A percentile compares a stretch with the other conserved stretches of the same genome.
Conservation (phyloP, 2,329 filamentous ascomycete species). For the Curvularia spicifera region DNA sequence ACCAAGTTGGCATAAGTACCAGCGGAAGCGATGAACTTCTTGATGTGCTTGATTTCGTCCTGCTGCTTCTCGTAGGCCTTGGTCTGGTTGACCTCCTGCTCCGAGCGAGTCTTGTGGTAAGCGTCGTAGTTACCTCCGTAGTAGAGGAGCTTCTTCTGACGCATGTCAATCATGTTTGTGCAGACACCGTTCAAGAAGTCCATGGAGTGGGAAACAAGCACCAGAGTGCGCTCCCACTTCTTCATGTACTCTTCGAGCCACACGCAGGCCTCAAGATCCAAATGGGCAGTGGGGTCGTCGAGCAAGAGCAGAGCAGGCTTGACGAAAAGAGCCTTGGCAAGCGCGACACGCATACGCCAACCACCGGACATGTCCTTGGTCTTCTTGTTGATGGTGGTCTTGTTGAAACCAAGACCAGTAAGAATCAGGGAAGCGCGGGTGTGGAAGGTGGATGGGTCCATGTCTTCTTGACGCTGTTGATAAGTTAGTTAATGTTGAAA, state of each 20-base stretch:
- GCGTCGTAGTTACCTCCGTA: slow-evolving; percentile 99
- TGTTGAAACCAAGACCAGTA: slow-evolving; percentile 99
- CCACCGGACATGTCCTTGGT: slow-evolving; percentile 99
- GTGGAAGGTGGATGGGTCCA: slow-evolving; percentile 97
- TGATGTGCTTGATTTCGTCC: slow-evolving; percentile 98
- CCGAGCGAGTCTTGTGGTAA: slow-evolving; percentile 87
- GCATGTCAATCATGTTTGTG: slow-evolving; percentile 98
- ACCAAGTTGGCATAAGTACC: slow-evolving; percentile 99
- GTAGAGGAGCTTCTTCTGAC: slow-evolving; percentile 85
- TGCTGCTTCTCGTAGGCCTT: slow-evolving; percentile 99
- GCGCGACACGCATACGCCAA: slow-evolving; percentile 99
- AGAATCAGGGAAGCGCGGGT: slow-evolving; percentile 95
- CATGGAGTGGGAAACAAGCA: slow-evolving; percentile 96
- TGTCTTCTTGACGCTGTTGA: slow-evolving; percentile 88
- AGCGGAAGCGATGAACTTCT: slow-evolving; percentile 99
- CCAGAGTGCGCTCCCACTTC: slow-evolving; percentile 98
- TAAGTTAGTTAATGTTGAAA: slow-evolving; percentile 10
- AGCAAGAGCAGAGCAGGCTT: slow-evolving; percentile 94
- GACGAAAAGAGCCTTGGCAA: slow-evolving; percentile 97
- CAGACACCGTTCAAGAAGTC: slow-evolving; percentile 99
- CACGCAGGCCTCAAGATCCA: slow-evolving; percentile 99
- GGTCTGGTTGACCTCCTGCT: slow-evolving; percentile 97
- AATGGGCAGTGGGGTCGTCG: slow-evolving; percentile 97
- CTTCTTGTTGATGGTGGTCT: slow-evolving; percentile 96
- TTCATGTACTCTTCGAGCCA: slow-evolving; percentile 99